These are phyloP conservation scores for Hanseniaspora valbyensis DNA, from an alignment of 805 yeast species.

Conservation along the genomic window DNA sequence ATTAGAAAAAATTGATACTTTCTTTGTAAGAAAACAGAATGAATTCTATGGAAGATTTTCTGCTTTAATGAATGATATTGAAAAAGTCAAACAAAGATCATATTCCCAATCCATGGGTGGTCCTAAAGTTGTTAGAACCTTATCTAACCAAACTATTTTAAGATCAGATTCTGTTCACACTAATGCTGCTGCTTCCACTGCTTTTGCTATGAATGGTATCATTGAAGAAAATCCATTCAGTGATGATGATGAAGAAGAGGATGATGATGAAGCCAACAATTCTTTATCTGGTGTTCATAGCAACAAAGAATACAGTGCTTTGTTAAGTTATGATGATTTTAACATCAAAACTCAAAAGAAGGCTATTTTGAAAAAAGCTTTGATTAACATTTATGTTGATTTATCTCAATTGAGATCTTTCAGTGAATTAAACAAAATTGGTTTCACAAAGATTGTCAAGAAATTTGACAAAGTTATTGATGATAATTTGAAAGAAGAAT, in stretches of 20 bases:
- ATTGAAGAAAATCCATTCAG: constrained; percentile 13
- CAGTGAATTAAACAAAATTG: constrained; percentile 73
- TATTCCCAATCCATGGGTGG: not conserved
- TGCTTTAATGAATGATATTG: constrained; percentile 39
- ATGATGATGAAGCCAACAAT: constrained; percentile 6
- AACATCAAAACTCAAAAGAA: constrained; percentile 40
- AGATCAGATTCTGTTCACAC: constrained; percentile 11
- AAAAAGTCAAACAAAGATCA: constrained; percentile 24
- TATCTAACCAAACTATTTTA: constrained; percentile 8
- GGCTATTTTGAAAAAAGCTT: constrained; percentile 57
- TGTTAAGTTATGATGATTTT: constrained; percentile 40
- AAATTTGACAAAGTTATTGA: constrained; percentile 77
- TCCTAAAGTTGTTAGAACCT: constrained; percentile 5
- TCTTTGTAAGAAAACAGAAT: constrained; percentile 39
- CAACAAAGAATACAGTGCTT: constrained; percentile 33
- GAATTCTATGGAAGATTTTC: constrained; percentile 38
- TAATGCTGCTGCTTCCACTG: constrained; percentile 20
- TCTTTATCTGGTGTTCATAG: not conserved
- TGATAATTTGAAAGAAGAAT: constrained; percentile 39
- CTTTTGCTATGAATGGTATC: constrained; percentile 17
- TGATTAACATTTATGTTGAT: constrained; percentile 53
- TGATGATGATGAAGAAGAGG: constrained; percentile 17
- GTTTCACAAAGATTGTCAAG: constrained; percentile 76
- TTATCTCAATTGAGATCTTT: constrained; percentile 74
- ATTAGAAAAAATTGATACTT: constrained; percentile 41